Evolutionary conservation across 371 early-diverging fungal species (phyloP), one percentile per base, ranked within the genome.

Genomic region (Lichtheimia corymbifera): DNA sequence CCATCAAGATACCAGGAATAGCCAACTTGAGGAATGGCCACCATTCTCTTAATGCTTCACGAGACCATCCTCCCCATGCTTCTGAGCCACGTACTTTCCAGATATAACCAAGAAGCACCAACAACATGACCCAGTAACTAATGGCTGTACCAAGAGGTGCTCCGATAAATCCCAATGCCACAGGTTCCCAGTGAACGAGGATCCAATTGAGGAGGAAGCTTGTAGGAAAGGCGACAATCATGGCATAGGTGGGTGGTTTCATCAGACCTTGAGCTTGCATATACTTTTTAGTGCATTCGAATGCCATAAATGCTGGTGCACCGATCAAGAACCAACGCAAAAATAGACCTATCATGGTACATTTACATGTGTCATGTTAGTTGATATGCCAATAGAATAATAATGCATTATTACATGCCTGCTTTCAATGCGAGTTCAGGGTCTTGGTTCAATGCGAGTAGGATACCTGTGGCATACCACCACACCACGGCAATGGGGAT

Each of bases 251-350:
- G 41, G 79, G 74, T 4, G 91, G 91, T 27, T 83, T 73, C 91
- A 93, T 91, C 65, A 88, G 80, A 14, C 71, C 91, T 78, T 95
- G 96, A 0, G 91, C 90, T 65, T 93, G 93, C 52, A 94, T 72
- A 57, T 76, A 94, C 50, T 91, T 84, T 64, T 90, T 91, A 43
- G 89, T 62, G 59, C 91, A 90, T 61, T 94, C 93, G 72, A 91
- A 88, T 9, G 80, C 80, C 67, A 93, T 73, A 70, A 80, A 87
- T 0, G 94, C 90, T 28, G 90, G 84, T 4, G 87, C 83, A 7
- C 92, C 91, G 6, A 85, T 71, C 52, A 94, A 68, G 43, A 90
- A 79, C 24, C 76, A 86, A 4, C 82, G 71, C 18, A 91, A 71
- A 66, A 86, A 95, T 13, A 68, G 50, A 22, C 88, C 91, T 70